These are phyloP conservation scores for Porcisia hertigi DNA, from an alignment of 208 protist species.

Conservation along the genomic window DNA sequence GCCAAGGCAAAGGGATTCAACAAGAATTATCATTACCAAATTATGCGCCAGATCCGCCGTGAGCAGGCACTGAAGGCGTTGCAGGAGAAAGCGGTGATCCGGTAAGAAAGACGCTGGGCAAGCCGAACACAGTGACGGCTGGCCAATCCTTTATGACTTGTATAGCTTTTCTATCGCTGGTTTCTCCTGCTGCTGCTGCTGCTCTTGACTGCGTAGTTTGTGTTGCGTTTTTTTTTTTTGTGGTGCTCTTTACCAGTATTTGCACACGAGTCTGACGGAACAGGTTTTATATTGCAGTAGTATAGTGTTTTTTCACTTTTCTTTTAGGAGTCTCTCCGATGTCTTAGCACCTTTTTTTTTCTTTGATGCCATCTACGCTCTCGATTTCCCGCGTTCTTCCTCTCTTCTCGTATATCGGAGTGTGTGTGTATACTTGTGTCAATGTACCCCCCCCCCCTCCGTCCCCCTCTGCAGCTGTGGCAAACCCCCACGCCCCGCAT, in stretches of 20 bases:
- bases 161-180: neutral
- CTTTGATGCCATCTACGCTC: neutral
- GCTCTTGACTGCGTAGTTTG: neutral
- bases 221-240: neutral
- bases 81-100: constrained; percentile 26
- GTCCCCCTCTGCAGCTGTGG: too few relatives aligned
- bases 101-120: neutral
- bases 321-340: neutral
- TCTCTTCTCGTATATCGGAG: neutral
- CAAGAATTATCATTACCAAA: constrained; percentile 91
- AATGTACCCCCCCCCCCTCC: too few relatives aligned
- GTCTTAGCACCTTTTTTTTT: neutral
- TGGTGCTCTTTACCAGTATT: neutral
- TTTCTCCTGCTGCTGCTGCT: neutral
- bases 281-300: neutral
- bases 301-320: neutral
- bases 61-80: constrained; percentile 73
- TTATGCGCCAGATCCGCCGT: constrained; percentile 87
- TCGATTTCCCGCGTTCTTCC: neutral
- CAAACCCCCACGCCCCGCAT: too few relatives aligned
- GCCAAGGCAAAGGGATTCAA: constrained; percentile 84
- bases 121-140: neutral
- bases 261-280: neutral
- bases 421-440: neutral
- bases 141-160: neutral